Evolutionary conservation across 768 basidiomycete species (phyloP), one percentile per base, ranked within the genome.

Genomic region (Kwoniella pini): DNA sequence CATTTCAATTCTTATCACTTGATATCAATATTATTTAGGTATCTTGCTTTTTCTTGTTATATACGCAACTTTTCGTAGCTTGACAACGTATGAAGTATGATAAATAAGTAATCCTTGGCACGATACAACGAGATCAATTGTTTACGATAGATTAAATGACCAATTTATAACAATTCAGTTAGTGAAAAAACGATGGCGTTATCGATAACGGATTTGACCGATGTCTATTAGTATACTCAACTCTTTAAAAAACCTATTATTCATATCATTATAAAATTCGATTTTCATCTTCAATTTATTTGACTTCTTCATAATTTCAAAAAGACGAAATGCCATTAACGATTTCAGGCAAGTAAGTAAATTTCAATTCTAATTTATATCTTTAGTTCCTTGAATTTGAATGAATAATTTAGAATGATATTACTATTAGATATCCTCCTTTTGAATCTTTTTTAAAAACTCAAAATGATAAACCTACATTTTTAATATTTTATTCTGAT

Each of bases 401-500:
- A n/a, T n/a, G n/a, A n/a, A n/a, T n/a, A n/a, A n/a, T n/a, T n/a
- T n/a, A n/a, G n/a, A n/a, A n/a, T n/a, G n/a, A n/a, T n/a, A n/a
- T n/a, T n/a, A n/a, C n/a, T n/a, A n/a, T 12, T 19, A 58, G 57
- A 48, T 58, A 58, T 22, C 57, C 57, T 22, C 57, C 57, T 30
- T 48, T 38, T 10, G 49, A 51, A 11, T n/a, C 21, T 40, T 27
- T 48, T 27, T 36, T 27, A 3, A 42, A 28, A 15, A 12, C 45
- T 11, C 21, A 39, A 30, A 27, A 50, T 40, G 57, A 38, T 24
- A 28, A 51, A 21, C 33, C 33, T 15, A 46, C 68, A 13, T 77
- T 62, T 55, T 64, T 79, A 36, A 66, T 79, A 43, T 79, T 78
- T 62, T 79, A 75, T 66, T 73, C 77, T 11, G 59, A 62, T 9